Conservation (phyloP, 352 stramenopile genomes). For the Saprolegnia diclina region DNA sequence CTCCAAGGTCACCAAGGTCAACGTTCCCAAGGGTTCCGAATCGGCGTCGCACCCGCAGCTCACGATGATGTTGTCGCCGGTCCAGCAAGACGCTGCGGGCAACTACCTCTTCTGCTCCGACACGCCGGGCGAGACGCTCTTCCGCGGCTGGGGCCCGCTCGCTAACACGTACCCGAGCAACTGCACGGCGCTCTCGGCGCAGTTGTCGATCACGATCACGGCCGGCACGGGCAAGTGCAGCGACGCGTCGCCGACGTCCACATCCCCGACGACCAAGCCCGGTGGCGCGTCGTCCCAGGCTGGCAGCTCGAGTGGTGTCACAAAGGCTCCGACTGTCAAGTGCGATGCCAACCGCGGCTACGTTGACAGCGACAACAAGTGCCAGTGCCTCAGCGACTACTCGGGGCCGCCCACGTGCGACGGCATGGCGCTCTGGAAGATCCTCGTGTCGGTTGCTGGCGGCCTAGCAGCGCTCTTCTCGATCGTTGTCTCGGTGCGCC, state of each 20-base stretch:
- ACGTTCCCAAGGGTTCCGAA: not conserved
- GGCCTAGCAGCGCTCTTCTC: constrained; percentile 21
- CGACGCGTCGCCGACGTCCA: not conserved
- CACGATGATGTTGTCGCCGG: not conserved
- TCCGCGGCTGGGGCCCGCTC: constrained; percentile 14
- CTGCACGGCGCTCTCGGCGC: constrained; percentile 13
- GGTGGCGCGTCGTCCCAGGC: not conserved
- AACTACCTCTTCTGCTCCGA: constrained; percentile 24
- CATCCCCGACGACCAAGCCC: not conserved
- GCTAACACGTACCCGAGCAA: constrained; percentile 7
- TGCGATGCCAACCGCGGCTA: constrained; percentile 17
- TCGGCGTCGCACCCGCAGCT: not conserved
- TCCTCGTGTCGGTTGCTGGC: constrained; percentile 23
- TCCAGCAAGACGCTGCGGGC: constrained; percentile 1
- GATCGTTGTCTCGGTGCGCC: constrained; percentile 22
- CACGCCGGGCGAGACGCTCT: constrained; percentile 8
- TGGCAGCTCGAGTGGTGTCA: not conserved
- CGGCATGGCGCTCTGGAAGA: constrained; percentile 23
- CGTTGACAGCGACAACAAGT: constrained; percentile 15
- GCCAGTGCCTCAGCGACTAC: constrained; percentile 18
- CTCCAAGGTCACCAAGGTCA: constrained; percentile 14
- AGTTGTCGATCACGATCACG: constrained; percentile 17
- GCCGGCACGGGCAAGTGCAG: constrained; percentile 7
- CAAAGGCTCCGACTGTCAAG: not conserved
- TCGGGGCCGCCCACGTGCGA: constrained; percentile 10